Evolutionary conservation across 2,329 filamentous ascomycete species (phyloP), one percentile per base, ranked within the genome.

Genomic region (Colletotrichum sp.): DNA sequence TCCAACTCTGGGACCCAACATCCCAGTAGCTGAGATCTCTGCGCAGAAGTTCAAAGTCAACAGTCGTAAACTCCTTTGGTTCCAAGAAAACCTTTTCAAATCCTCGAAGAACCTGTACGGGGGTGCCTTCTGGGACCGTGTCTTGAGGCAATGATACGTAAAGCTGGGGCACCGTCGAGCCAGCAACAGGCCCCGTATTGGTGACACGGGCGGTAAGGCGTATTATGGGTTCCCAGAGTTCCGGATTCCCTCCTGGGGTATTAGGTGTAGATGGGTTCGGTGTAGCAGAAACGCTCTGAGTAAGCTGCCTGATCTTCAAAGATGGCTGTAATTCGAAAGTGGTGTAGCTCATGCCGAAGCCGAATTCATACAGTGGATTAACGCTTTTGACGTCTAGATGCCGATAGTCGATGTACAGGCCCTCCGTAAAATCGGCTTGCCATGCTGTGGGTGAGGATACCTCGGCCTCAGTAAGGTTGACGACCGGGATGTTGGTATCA

Each of bases 21-120:
- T 92, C 91, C 92, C 93, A 94, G 74, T 92, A 92, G 78, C 92
- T 93, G 71, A 94, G 78, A 82, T 94, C 92, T 76, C 91, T 88
- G 68, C 92, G 87, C 16, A 88, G 91, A 63, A 94, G 77, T 0
- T 86, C 84, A 78, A 94, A 88, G 2, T 84, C 86, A 4, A 93
- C 89, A 1, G 82, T 85, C 67, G 79, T 82, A 2, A 81, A 86
- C 78, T 90, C 84, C 0, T 89, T 89, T 2, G 86, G 83, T 16
- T 87, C 82, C 19, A 94, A 81, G 12, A 84, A 80, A 8, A 93
- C 80, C 83, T 94, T 94, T 72, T 92, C 90, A 77, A 94, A 94
- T 5, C 91, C 92, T 19, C 93, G 88, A 19, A 94, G 85, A 80
- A 94, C 91, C 55, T 88, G 85, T 1, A 87, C 83, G 0, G 93